Conservation (phyloP, 1,284 basidiomycete species). For the Ganoderma lingzhi region DNA sequence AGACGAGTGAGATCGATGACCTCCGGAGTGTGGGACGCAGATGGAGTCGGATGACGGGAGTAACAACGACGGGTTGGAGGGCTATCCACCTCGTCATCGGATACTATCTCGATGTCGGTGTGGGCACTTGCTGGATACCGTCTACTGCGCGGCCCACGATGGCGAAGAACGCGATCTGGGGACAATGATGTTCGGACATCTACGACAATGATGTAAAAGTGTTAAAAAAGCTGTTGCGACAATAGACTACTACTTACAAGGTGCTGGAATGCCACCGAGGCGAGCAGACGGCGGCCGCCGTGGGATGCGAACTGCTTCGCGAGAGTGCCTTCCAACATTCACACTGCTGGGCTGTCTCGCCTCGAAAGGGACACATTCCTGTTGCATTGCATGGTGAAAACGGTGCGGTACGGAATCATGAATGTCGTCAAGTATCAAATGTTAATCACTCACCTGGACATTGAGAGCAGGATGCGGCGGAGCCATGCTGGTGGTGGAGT, state of each 20-base stretch:
- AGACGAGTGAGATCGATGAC: slow-evolving; percentile 3
- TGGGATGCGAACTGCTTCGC: background rate
- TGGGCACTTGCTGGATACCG: background rate
- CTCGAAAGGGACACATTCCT: background rate
- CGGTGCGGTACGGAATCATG: too few species aligned
- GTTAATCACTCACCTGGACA: too few species aligned
- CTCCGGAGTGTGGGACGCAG: background rate
- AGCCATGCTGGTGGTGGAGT: too few species aligned
- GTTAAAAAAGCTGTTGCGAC: background rate
- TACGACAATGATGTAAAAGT: background rate
- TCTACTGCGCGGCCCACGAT: slow-evolving; percentile 4
- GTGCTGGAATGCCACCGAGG: slow-evolving; percentile 3
- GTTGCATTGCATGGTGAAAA: background rate
- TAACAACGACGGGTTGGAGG: background rate
- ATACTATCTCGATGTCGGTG: slow-evolving; percentile 8
- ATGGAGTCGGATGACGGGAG: background rate
- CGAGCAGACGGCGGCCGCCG: background rate
- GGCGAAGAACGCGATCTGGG: slow-evolving; percentile 13
- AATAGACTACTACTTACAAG: background rate
- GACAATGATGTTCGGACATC: slow-evolving; percentile 14
- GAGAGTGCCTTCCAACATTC: too few species aligned
- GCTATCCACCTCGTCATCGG: slow-evolving; percentile 8
- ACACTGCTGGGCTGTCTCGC: background rate
- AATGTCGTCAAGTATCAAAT: too few species aligned
- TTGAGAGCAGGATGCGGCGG: too few species aligned